Base-by-base conservation (phyloP, 306 rosid species). In the Glycyrrhiza uralensis region DNA sequence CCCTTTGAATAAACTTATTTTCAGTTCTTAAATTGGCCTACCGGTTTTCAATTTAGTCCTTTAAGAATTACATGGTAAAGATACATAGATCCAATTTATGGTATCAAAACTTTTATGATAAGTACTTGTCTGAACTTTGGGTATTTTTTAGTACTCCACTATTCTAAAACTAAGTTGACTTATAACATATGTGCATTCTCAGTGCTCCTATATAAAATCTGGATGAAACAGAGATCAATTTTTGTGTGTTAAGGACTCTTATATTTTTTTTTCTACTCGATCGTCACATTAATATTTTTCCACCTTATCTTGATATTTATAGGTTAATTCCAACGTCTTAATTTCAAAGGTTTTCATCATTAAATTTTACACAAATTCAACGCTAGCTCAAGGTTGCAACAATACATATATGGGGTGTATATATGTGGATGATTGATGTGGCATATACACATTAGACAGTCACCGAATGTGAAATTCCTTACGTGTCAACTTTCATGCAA, bases 401-500 rank as follows among this genome's bases (percentile, higher is more conserved):
- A 71, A 65, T 15, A 26, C 44, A 33, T 7, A 42, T 42, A 13
- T n/a, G n/a, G n/a, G 6, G 2, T 3, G 54, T 33, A 47, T 50
- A 29, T 33, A 22, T 28, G 50, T 46, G 46, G 38, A 42, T 62
- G n/a, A 52, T 33, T 58, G 84, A 60, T 66, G 35, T 72, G 80
- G 63, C 65, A 20, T 24, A 39, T 13, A 23, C 73, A 32, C 59
- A 72, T 78, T 85, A 49, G 79, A 20, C 41, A 66, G 19, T 54
- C 77, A 75, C 62, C 45, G 5, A 68, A 76, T 11, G 82, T 82
- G 86, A 72, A 74, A 68, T 47, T 76, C 51, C 79, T 69, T 51
- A 76, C 50, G 76, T 76, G 87, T 69, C 82, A 76, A 46, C 80
- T 73, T 60, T 18, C 79, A 75, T 63, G 81, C 74, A 82, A 41